These are phyloP conservation scores for Colletotrichum lindemuthianum DNA, from an alignment of 2,329 filamentous ascomycete species.

Conservation along the genomic window DNA sequence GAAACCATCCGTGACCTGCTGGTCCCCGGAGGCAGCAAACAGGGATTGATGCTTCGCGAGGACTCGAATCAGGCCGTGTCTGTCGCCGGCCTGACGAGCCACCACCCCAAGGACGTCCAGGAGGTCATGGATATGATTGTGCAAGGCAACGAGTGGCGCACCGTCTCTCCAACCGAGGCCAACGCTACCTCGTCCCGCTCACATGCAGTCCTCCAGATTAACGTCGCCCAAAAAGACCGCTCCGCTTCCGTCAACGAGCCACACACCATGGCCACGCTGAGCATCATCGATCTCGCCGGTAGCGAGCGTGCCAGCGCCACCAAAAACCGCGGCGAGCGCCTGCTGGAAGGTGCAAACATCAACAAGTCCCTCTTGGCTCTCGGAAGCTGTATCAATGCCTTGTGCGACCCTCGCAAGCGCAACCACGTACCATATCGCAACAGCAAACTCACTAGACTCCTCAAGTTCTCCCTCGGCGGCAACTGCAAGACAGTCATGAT, in stretches of 20 bases:
- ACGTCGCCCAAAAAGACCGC: conserved; percentile 91
- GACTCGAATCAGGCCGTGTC: conserved; percentile 94
- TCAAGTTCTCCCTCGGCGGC: conserved; percentile 96
- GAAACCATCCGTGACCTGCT: conserved; percentile 97
- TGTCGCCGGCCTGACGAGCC: conserved; percentile 89
- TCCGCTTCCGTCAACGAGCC: conserved; percentile 94
- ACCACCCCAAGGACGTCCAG: conserved; percentile 89
- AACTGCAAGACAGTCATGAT: conserved; percentile 99
- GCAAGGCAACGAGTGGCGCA: conserved; percentile 90
- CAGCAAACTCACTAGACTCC: conserved; percentile 92
- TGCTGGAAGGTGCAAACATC: conserved; percentile 97
- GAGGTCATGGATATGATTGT: conserved; percentile 99
- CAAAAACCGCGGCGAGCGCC: conserved; percentile 91
- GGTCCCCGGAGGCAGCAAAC: conserved; percentile 84
- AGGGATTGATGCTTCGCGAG: conserved; percentile 90
- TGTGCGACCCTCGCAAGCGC: conserved; percentile 90
- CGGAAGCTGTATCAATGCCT: conserved; percentile 97
- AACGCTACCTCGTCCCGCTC: conserved; percentile 98
- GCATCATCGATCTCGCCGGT: conserved; percentile 96
- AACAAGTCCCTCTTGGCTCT: conserved; percentile 97
- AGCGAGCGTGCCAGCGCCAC: conserved; percentile 96
- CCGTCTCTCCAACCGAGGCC: conserved; percentile 95
- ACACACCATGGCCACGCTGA: conserved; percentile 97
- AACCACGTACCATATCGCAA: conserved; percentile 98
- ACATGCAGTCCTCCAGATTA: conserved; percentile 97